These are phyloP conservation scores for Aureobasidium melanogenum DNA, from an alignment of 2,329 filamentous ascomycete species.

Conservation along the genomic window DNA sequence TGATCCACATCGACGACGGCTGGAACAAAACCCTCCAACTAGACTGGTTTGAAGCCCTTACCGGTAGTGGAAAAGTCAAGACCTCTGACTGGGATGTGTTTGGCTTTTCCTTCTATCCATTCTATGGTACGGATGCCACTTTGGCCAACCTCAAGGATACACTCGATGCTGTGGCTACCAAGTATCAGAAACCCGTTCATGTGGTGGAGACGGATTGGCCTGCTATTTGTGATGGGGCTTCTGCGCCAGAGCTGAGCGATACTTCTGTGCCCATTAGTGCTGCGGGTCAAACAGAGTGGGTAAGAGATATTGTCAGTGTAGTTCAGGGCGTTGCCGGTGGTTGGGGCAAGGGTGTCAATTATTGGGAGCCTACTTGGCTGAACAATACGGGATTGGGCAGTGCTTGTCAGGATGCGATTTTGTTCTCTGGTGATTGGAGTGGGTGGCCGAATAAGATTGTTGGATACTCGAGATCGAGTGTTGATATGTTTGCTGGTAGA, in stretches of 20 bases:
- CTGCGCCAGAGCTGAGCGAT: slow-evolving; percentile 18
- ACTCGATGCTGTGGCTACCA: slow-evolving; percentile 20
- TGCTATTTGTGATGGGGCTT: slow-evolving; percentile 18
- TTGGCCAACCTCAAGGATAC: slow-evolving; percentile 20
- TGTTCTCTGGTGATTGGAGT: slow-evolving; percentile 25
- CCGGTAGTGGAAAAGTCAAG: slow-evolving; percentile 22
- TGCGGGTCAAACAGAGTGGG: slow-evolving; percentile 22
- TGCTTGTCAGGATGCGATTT: slow-evolving; percentile 22
- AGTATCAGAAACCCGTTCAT: slow-evolving; percentile 24
- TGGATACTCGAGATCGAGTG: slow-evolving; percentile 23
- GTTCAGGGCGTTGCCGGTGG: slow-evolving; percentile 16
- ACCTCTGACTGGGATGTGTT: slow-evolving; percentile 23
- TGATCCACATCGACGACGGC: slow-evolving; percentile 30
- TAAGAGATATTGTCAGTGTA: slow-evolving; percentile 19
- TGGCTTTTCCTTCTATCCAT: slow-evolving; percentile 24
- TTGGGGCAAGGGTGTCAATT: slow-evolving; percentile 23
- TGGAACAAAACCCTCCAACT: slow-evolving; percentile 24
- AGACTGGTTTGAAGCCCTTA: slow-evolving; percentile 24
- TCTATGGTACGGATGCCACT: slow-evolving; percentile 25
- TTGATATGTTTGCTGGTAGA: slow-evolving; percentile 20
- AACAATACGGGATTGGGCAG: slow-evolving; percentile 22
- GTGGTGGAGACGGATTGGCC: slow-evolving; percentile 27
- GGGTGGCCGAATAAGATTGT: slow-evolving; percentile 16
- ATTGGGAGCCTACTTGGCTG: slow-evolving; percentile 27
- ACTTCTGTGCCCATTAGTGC: slow-evolving; percentile 20